These are phyloP conservation scores for Herpetomonas samuelpessoai DNA, from an alignment of 208 protist species.

Conservation along the genomic window DNA sequence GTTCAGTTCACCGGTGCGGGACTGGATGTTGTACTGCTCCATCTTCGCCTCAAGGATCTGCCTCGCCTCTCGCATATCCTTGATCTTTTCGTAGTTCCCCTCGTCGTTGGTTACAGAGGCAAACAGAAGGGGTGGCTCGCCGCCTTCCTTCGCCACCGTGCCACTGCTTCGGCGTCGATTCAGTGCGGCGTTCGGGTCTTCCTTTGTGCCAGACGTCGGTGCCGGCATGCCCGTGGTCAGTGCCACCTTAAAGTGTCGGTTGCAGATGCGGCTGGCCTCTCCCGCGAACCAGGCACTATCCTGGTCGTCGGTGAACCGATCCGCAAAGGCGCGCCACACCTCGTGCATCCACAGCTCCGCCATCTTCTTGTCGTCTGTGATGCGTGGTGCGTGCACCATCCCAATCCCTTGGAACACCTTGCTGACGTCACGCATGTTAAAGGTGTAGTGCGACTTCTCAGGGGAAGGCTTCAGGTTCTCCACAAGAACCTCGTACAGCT, in stretches of 20 bases:
- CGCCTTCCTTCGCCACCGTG: conserved; percentile 12
- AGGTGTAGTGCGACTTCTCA: conserved; percentile 98
- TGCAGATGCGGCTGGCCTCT: conserved; percentile 74
- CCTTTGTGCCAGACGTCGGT: background rate
- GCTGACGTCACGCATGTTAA: conserved; percentile 97
- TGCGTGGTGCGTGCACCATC: conserved; percentile 63
- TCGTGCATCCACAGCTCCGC: conserved; percentile 95
- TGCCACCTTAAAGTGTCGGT: conserved; percentile 76
- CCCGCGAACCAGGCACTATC: conserved; percentile 90
- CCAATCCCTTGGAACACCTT: conserved; percentile 94
- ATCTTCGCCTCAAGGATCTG: conserved; percentile 84
- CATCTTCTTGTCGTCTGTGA: conserved; percentile 70
- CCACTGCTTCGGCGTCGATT: conserved; percentile 18
- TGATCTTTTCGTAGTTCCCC: conserved; percentile 86
- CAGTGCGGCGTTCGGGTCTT: background rate
- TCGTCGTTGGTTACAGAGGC: conserved; percentile 84
- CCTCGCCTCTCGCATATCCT: conserved; percentile 66
- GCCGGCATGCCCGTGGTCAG: conserved; percentile 16
- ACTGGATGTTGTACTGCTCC: conserved; percentile 84
- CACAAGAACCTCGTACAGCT: conserved; percentile 92
- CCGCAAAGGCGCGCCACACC: conserved; percentile 93
- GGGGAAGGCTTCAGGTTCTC: conserved; percentile 95
- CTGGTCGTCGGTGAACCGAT: conserved; percentile 92
- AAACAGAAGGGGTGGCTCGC: conserved; percentile 54
- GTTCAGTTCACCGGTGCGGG: conserved; percentile 80